phyloP scores from a whole-genome alignment of 345 rosid species.

The Euphorbia tirucalli region DNA sequence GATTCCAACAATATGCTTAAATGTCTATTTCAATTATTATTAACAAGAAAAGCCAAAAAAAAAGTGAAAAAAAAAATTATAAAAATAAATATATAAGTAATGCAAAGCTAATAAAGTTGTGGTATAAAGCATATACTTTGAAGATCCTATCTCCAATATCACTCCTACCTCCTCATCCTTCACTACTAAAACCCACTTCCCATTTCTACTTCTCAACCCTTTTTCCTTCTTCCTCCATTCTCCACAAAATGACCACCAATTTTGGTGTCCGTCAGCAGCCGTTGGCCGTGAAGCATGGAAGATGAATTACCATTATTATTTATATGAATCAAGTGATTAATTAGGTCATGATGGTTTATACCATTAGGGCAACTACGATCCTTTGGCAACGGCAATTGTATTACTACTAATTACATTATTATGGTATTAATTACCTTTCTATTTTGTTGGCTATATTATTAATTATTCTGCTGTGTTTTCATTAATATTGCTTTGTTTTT shows the following conservation, averaged over 20 bases:
- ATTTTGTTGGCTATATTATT: not conserved
- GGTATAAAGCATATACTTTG: slow-evolving; percentile 44
- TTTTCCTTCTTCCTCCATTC: no score
- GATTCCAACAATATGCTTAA: slow-evolving; percentile 28
- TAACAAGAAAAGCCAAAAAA: slow-evolving; percentile 16
- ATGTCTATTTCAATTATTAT: slow-evolving; percentile 7
- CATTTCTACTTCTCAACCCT: not conserved
- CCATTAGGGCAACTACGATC: slow-evolving; percentile 42
- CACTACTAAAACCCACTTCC: slow-evolving; percentile 7
- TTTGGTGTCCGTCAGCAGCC: no score
- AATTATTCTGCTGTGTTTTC: not conserved
- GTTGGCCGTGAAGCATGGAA: no score
- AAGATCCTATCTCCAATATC: slow-evolving; percentile 39
- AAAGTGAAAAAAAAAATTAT: not conserved
- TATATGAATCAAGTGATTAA: not conserved
- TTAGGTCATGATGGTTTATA: slow-evolving; percentile 28
- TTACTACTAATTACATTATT: no score
- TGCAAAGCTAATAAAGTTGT: no score
- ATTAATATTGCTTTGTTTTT: not conserved
- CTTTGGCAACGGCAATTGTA: slow-evolving; percentile 33
- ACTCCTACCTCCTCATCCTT: no score
- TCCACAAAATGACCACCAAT: no score
- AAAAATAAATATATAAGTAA: no score
- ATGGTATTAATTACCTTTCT: not conserved
- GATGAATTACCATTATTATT: not conserved